Evolutionary conservation across 345 rosid genomes (phyloP), one percentile per base, ranked within the genome.

Genomic region (Populus davidiana): DNA sequence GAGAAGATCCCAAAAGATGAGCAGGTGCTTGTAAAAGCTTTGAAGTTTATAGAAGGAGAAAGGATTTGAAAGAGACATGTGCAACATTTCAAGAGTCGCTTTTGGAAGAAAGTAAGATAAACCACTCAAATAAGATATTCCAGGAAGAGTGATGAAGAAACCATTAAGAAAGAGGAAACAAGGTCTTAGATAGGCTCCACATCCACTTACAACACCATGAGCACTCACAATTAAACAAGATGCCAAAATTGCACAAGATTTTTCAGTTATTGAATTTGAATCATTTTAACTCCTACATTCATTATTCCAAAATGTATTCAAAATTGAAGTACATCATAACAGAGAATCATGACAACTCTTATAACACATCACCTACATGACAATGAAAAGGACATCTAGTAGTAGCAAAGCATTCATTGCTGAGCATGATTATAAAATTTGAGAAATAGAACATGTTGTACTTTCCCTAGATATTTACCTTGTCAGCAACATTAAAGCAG

Each of bases 401-500:
- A 47, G 44, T 41, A 64, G 25, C 54, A 68, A 54, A n/a, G n/a
- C 25, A 17, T 29, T 70, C 44, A 33, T 61, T 49, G 63, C 27
- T 72, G 68, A 50, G 52, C 16, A 62, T 68, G 62, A 17, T 21
- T 49, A 35, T 63, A 68, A 39, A 56, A 44, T 31, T 13, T 36
- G 59, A 68, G 63, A 33, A 77, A 71, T 21, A 41, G 25, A 14
- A 82, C 38, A 16, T 8, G 8, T 2, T 47, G 36, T 29, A 38
- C 20, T 74, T 62, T 44, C 25, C 68, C 79, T 31, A 13, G 65
- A 39, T 66, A 64, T 63, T 67, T 81, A 93, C 99, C 92, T 93
- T 88, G 81, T 81, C 85, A 75, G 88, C 81, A 73, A 88, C 73
- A 76, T 86, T 81, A 79, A 93, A 96, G 75, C 85, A 74, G 56